Base-by-base conservation (phyloP, 2,329 filamentous ascomycete species). In the Neopestalotiopsis sp. region DNA sequence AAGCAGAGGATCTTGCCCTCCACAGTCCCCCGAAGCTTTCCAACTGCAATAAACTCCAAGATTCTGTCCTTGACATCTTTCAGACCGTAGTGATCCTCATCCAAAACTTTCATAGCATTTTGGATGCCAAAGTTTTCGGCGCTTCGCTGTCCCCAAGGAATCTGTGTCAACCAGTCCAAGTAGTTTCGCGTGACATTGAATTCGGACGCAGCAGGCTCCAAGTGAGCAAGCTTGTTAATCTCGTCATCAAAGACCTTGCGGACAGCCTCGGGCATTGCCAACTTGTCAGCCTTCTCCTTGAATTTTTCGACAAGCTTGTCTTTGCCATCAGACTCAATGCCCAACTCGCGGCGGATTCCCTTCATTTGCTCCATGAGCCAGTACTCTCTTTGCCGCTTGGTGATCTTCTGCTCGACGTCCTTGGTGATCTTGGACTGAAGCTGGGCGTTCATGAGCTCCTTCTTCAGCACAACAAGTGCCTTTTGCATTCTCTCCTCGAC, bases 341-440 rank as follows among this genome's bases (percentile, higher is more conserved):
- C 96, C 63, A 99, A 89, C 81, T 99, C 96, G 69, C 96, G 89
- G 69, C 94, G 92, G 77, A 99, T 99, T 32, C 95, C 96, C 85
- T 98, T 98, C 95, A 99, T 97, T 80, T 99, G 97, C 82, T 99
- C 96, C 94, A 97, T 97, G 61, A 99, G 85, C 93, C 94, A 98
- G 83, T 98, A 99, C 79, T 99, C 96, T 66, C 96, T 91, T 80
- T 99, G 96, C 38, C 95, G 91, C 83, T 99, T 98, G 75, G 95
- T 95, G 67, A 99, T 98, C 82, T 97, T 98, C 77, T 90, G 94
- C 80, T 98, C 96, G 20, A 99, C 97, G 77, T 99, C 96, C 82
- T 98, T 98, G 69, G 93, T 94, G 69, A 99, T 98, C 85, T 98
- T 99, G 68, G 93, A 95, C 80, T 98, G 95, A 38, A 99, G 85